Percentiles rank a stretch among this genome's conserved stretches.
phyloP scores from a whole-genome alignment of 2,329 filamentous ascomycete genomes.

The Talaromyces sp. region DNA sequence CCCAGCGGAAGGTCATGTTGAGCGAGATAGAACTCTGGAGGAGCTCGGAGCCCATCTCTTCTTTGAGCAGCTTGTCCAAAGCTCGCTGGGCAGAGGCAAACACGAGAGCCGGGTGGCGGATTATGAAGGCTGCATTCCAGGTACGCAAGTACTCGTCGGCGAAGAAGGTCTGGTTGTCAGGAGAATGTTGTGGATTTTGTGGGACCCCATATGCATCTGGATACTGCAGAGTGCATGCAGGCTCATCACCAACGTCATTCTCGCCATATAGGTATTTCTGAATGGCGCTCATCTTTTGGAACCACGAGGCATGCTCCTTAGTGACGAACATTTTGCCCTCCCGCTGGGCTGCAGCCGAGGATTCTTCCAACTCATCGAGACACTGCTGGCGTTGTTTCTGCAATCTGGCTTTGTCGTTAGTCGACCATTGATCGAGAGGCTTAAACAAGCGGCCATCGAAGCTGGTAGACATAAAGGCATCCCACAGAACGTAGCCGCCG shows the following conservation, averaged over 20 bases:
- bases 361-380: conserved; percentile 22
- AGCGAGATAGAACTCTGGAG: conserved; percentile 13
- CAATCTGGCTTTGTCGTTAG: conserved; percentile 16
- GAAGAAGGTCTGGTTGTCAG: conserved; percentile 28
- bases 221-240: background rate
- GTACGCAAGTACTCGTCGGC: conserved; percentile 30
- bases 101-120: conserved; percentile 36
- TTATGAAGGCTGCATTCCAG: conserved; percentile 31
- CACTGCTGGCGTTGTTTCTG: conserved; percentile 20
- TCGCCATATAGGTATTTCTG: conserved; percentile 11
- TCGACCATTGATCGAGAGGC: conserved; percentile 22
- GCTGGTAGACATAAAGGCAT: conserved; percentile 9
- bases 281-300: conserved; percentile 20
- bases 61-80: conserved; percentile 16
- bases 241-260: background rate
- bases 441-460: conserved; percentile 15
- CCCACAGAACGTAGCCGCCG: conserved; percentile 27
- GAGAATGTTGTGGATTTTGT: conserved; percentile 15
- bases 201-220: background rate
- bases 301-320: conserved; percentile 33
- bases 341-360: conserved; percentile 16
- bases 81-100: conserved; percentile 36
- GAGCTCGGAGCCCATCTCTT: conserved; percentile 15
- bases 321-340: conserved; percentile 26
- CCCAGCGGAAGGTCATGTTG: conserved; percentile 27